Conservation (phyloP, 2,329 filamentous ascomycete genomes). For the Monascus ruber region DNA sequence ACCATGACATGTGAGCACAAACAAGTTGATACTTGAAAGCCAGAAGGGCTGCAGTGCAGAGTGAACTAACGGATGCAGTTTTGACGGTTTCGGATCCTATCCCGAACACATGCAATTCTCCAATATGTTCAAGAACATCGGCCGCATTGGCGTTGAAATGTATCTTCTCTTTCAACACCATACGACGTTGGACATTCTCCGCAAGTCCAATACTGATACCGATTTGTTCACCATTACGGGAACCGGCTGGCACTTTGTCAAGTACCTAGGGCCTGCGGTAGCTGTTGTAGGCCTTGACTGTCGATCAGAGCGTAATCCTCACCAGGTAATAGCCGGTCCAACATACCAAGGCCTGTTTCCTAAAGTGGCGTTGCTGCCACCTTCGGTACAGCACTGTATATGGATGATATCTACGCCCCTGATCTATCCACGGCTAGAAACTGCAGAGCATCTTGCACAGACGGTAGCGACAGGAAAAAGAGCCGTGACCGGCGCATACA, state of each 20-base stretch:
- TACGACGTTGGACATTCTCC: slow-evolving; percentile 84
- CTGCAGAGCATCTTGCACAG: slow-evolving; percentile 79
- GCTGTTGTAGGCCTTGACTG: slow-evolving; percentile 85
- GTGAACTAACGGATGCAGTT: slow-evolving; percentile 42
- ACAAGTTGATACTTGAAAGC: neutral
- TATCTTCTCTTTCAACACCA: slow-evolving; percentile 98
- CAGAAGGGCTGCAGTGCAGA: neutral
- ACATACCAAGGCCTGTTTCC: slow-evolving; percentile 97
- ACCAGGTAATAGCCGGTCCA: slow-evolving; percentile 86
- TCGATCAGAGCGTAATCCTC: slow-evolving; percentile 78
- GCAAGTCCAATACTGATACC: slow-evolving; percentile 74
- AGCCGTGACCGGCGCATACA: slow-evolving; percentile 91
- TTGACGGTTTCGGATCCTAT: slow-evolving; percentile 94
- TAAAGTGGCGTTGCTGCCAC: slow-evolving; percentile 80
- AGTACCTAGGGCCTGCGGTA: slow-evolving; percentile 84
- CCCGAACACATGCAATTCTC: slow-evolving; percentile 98
- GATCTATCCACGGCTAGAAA: slow-evolving; percentile 81
- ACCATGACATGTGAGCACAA: slow-evolving; percentile 84
- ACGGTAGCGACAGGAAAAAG: slow-evolving; percentile 93
- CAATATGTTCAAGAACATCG: slow-evolving; percentile 96
- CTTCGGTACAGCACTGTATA: slow-evolving; percentile 89
- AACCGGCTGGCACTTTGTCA: slow-evolving; percentile 97
- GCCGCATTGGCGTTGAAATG: slow-evolving; percentile 90
- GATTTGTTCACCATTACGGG: slow-evolving; percentile 96
- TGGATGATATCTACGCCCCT: slow-evolving; percentile 91